Evolutionary conservation across 176 grass and related monocot species (phyloP), one percentile per base, ranked within the genome.

Genomic region (Avena insularis): DNA sequence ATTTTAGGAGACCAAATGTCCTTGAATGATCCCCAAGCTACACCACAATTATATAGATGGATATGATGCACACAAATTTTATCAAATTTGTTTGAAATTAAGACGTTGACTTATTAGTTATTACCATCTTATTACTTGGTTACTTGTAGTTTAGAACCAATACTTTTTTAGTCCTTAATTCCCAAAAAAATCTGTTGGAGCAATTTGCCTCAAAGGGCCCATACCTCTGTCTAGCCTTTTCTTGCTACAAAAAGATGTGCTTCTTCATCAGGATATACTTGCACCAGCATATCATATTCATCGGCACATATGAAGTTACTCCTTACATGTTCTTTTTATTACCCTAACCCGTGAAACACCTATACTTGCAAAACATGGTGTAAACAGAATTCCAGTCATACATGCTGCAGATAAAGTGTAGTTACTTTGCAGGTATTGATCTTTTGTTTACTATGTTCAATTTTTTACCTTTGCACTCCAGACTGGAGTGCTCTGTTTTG

Each of bases 391-490:
- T 75, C 55, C 21, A 33, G 10, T 80, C 75, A 35, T 79, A 72
- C 46, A 64, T 36, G 54, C 16, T 59, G 71, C 80, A 84, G 50
- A 77, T 71, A 79, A 63, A 63, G 11, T 31, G 55, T 75, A 25
- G 27, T 47, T 72, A 29, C 38, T 64, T 31, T 46, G 46, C 81
- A 71, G 65, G 27, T 76, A 13, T 23, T 49, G 33, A 79, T 72
- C 33, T 43, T 68, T 72, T 55, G 35, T 31, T 77, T 36, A 61
- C 20, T 43, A 25, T 64, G 49, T 65, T 40, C 71, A 13, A 46
- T 29, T 78, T 84, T 73, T 75, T 56, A 66, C 46, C 71, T n/a
- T 88, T 65, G 29, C 12, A 27, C 15, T 79, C 57, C 35, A 81
- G 21, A 75, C 63, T 80, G 29, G 6, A 56, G 75, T 23, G 47